Evolutionary conservation across 441 rosid species (phyloP).

Genomic region (Melastoma candidum): DNA sequence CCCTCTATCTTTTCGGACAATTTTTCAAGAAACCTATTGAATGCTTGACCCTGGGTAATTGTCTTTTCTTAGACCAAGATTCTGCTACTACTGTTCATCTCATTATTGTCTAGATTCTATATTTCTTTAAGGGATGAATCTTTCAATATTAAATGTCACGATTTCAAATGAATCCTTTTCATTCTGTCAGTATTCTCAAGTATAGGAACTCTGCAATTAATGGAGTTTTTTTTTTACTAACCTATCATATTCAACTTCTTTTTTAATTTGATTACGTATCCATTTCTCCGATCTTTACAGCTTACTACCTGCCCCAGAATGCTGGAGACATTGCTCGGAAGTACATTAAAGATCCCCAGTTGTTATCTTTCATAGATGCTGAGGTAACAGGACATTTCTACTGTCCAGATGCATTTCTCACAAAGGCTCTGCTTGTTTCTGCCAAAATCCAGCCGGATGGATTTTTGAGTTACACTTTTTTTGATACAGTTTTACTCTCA

Average conservation of each 20-base stretch:
- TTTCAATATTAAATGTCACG: too few relatives aligned
- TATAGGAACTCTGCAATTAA: too few relatives aligned
- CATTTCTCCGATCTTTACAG: slow-evolving; percentile 24
- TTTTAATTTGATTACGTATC: not conserved
- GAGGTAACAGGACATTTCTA: slow-evolving; percentile 41
- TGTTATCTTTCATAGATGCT: slow-evolving; percentile 87
- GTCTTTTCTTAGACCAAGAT: slow-evolving; percentile 6
- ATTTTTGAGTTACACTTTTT: too few relatives aligned
- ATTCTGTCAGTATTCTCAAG: too few relatives aligned
- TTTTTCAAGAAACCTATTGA: slow-evolving; percentile 86
- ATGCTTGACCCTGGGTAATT: slow-evolving; percentile 80
- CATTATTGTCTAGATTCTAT: not conserved
- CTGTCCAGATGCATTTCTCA: not conserved
- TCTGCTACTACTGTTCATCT: not conserved
- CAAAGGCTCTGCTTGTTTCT: not conserved
- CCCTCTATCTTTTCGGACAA: slow-evolving; percentile 86
- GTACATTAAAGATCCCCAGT: slow-evolving; percentile 72
- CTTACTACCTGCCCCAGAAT: slow-evolving; percentile 81
- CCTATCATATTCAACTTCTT: too few relatives aligned
- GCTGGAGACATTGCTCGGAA: slow-evolving; percentile 88
- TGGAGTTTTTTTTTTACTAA: not conserved
- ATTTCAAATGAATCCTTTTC: too few relatives aligned
- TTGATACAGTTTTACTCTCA: too few relatives aligned
- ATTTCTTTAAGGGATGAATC: too few relatives aligned
- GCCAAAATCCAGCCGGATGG: too few relatives aligned